Evolutionary conservation across 495 filamentous ascomycete species (phyloP).

Genomic region (Penicillium waksmanii): DNA sequence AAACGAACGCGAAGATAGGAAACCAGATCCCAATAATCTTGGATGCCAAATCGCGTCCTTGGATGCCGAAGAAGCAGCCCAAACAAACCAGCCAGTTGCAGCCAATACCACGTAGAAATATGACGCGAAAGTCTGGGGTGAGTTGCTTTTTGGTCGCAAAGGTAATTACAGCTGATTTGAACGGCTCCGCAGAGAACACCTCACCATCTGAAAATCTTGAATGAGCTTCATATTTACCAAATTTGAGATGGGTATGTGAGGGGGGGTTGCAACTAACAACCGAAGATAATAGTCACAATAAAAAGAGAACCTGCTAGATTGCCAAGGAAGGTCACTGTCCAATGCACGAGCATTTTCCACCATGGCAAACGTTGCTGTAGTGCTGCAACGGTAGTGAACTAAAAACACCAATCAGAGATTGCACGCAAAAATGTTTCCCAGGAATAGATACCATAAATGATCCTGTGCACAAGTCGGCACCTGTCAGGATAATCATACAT

Average conservation of each 20-base stretch:
- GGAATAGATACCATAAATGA: conserved; percentile 55
- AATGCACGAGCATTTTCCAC: conserved; percentile 55
- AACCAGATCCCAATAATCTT: conserved; percentile 68
- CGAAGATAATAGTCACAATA: conserved; percentile 60
- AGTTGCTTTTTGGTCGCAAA: conserved; percentile 60
- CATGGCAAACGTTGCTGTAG: conserved; percentile 56
- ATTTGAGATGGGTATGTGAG: too few species aligned
- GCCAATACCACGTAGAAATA: conserved; percentile 64
- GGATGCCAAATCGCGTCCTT: conserved; percentile 56
- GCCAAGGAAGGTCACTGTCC: conserved; percentile 61
- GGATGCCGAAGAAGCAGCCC: conserved; percentile 59
- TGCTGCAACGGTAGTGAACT: conserved; percentile 59
- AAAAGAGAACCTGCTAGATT: conserved; percentile 65
- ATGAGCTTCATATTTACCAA: background rate
- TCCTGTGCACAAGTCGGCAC: conserved; percentile 62
- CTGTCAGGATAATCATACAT: conserved; percentile 62
- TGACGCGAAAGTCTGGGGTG: conserved; percentile 59
- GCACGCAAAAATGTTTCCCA: background rate
- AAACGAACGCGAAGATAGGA: conserved; percentile 63
- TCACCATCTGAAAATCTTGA: conserved; percentile 49
- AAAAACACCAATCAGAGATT: background rate
- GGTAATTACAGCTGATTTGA: conserved; percentile 50
- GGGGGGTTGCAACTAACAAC: conserved; percentile 43
- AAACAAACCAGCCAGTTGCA: conserved; percentile 70
- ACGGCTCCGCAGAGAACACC: conserved; percentile 56